Evolutionary conservation across 805 yeast species (phyloP), one percentile per base, ranked within the genome.

Genomic region (Kregervanrija delftensis): DNA sequence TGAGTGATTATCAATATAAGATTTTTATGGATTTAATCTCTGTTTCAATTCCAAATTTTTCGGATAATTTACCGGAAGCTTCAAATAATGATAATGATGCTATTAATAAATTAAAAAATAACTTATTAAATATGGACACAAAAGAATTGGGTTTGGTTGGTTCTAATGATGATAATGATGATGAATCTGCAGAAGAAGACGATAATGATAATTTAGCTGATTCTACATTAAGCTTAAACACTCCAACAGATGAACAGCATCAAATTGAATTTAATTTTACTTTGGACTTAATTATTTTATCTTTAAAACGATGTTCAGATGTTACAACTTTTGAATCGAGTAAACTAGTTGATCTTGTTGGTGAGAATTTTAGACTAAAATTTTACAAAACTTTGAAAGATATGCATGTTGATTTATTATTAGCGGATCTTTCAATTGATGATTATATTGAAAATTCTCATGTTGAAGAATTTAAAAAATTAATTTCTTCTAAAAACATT

Each of bases 1-100:
- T 93, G 56, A 86, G 86, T 53, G 98, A 93, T 59, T 84, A 81
- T 55, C 96, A 95, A 60, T 95, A 95, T 65, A 86, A 88, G 61
- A 79, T 88, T 1, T 68, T 93, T 56, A 82, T 93, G 91, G 79
- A 81, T 46, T 66, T 91, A 37, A 67, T 91, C 32, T 84, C 83
- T 41, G 74, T 70, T 9, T 77, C 83, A 15, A 71, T 88, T 10
- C 97, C 96, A 2, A 52, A 57, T 36, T 59, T 69, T 43, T 72
- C 15, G 9, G 44, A 30, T 14, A 42, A 41, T 32, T 14, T 30
- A 3, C 3, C n/a, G 17, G 43, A 40, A 11, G 42, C 36, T 11
- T 11, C 30, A 13, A 11, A n/a, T 15, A 32, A 30, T 15, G 31
- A 41, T 12, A 41, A 30, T 12, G 6, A 30, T 10, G n/a, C 17